Conservation (phyloP, 2,329 filamentous ascomycete genomes). For the Aspergillus sp. region DNA sequence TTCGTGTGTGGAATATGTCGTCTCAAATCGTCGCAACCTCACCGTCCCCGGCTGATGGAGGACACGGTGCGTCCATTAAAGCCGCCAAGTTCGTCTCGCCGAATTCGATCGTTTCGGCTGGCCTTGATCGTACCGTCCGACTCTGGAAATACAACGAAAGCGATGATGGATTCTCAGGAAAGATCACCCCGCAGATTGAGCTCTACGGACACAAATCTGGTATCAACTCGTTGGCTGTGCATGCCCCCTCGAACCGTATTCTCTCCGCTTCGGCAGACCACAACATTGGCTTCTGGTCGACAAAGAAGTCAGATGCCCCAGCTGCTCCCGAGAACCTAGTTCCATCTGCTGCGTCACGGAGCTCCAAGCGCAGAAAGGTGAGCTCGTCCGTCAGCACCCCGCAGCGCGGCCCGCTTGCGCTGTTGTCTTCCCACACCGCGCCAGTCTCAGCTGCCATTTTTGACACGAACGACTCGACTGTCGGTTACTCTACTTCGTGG, state of each 20-base stretch:
- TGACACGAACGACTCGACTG: conserved; percentile 78
- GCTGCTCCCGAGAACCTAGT: conserved; percentile 70
- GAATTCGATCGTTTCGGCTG: conserved; percentile 76
- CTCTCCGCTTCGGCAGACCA: conserved; percentile 85
- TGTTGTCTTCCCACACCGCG: conserved; percentile 71
- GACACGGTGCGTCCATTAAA: conserved; percentile 76
- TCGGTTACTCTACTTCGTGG: conserved; percentile 87
- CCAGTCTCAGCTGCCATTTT: conserved; percentile 80
- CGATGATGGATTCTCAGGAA: conserved; percentile 60
- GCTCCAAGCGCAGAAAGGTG: conserved; percentile 75
- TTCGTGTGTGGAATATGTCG: conserved; percentile 87
- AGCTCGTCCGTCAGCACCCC: conserved; percentile 59
- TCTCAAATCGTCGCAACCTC: conserved; percentile 83
- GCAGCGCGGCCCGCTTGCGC: conserved; percentile 75
- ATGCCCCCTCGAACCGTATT: conserved; percentile 72
- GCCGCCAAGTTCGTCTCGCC: conserved; percentile 80
- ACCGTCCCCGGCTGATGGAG: conserved; percentile 63
- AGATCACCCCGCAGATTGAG: conserved; percentile 73
- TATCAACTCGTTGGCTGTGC: conserved; percentile 73
- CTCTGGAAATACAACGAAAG: conserved; percentile 84
- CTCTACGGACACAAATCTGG: conserved; percentile 78
- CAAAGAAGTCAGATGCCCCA: conserved; percentile 73
- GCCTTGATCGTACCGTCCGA: conserved; percentile 80
- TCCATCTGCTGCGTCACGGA: conserved; percentile 63
- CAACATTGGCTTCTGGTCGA: conserved; percentile 84